Conservation (phyloP, 345 rosid species). For the Gossypium arboreum region DNA sequence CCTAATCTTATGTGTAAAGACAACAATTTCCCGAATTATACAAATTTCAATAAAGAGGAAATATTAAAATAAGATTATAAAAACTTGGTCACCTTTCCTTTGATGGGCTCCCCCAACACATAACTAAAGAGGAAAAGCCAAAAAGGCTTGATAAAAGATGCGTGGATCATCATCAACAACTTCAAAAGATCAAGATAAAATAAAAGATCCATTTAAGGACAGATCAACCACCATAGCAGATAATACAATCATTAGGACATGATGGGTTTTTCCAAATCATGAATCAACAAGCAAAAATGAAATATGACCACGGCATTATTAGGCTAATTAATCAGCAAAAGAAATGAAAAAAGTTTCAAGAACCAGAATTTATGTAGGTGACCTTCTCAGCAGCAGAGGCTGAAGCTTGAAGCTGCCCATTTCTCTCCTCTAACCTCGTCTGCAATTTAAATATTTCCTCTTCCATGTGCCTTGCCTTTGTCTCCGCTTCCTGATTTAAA, state of each 20-base stretch:
- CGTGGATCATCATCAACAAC: background rate
- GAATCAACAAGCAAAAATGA: constrained; percentile 8
- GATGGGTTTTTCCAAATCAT: constrained; percentile 11
- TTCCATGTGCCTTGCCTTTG: constrained; percentile 66
- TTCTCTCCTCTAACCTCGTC: constrained; percentile 50
- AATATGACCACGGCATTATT: background rate
- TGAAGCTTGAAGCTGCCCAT: constrained; percentile 59
- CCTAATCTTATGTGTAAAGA: background rate
- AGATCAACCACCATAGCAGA: constrained; percentile 11
- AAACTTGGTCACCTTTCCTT: constrained; percentile 18
- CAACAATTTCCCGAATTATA: constrained; percentile 1
- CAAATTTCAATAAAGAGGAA: constrained; percentile 13
- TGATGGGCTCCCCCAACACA: constrained; percentile 30
- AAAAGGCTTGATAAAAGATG: constrained; percentile 25
- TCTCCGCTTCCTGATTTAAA: constrained; percentile 66
- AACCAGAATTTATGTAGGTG: constrained; percentile 16
- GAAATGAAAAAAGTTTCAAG: background rate
- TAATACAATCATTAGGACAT: constrained; percentile 1
- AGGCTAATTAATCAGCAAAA: background rate
- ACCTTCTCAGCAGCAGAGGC: constrained; percentile 75
- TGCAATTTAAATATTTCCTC: constrained; percentile 46
- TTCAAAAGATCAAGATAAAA: background rate
- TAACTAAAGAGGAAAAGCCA: constrained; percentile 23
- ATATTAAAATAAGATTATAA: background rate
- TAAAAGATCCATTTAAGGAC: constrained; percentile 6